Evolutionary conservation across 768 basidiomycete species (phyloP).

Genomic region (Suillus hirtellus): DNA sequence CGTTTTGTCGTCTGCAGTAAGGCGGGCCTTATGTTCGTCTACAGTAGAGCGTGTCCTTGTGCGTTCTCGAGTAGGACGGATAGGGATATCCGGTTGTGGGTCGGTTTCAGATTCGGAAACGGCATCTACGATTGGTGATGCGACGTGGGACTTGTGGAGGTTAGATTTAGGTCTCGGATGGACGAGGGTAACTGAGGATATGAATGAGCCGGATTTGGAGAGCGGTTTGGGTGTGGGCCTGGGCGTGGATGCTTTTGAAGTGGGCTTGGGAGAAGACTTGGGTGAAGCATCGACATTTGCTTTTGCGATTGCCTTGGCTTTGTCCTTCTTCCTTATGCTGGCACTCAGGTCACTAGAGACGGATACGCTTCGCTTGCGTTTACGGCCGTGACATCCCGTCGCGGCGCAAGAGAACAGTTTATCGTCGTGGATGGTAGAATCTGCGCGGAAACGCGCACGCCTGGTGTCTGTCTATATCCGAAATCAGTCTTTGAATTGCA

Average conservation of each 20-base stretch:
- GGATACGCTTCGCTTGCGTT: constrained; percentile 24
- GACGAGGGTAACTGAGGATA: background rate
- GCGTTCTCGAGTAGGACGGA: constrained; percentile 26
- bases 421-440: constrained; percentile 65
- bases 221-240: constrained; percentile 17
- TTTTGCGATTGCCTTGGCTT: constrained; percentile 7
- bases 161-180: constrained; percentile 4
- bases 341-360: constrained; percentile 27
- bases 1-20: constrained; percentile 25
- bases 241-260: constrained; percentile 15
- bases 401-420: constrained; percentile 63
- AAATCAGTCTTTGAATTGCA: background rate
- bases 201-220: constrained; percentile 8
- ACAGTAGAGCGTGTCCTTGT: constrained; percentile 20
- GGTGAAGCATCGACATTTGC: constrained; percentile 7
- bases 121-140: constrained; percentile 14
- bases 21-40: constrained; percentile 20
- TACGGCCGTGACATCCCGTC: constrained; percentile 52
- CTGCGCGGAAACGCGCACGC: constrained; percentile 78
- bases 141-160: constrained; percentile 13
- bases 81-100: constrained; percentile 17
- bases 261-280: constrained; percentile 17
- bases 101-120: constrained; percentile 21
- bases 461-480: constrained; percentile 60
- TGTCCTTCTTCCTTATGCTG: constrained; percentile 15